Evolutionary conservation across 345 rosid genomes (phyloP).

Genomic region (Chamaenerion angustifolium): DNA sequence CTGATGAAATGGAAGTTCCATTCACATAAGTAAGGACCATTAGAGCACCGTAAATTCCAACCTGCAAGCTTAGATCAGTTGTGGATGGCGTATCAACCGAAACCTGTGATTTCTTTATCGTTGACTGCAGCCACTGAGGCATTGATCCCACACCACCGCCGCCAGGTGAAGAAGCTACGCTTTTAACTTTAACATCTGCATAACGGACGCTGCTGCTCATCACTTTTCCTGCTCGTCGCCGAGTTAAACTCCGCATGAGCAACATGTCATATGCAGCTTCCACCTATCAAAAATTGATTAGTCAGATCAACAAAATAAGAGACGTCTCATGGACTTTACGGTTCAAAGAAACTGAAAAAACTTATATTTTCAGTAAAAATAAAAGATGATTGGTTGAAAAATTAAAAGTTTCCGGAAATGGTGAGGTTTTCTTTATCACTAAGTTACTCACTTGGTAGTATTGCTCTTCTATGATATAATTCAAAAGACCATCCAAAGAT

Average conservation of each 20-base stretch:
- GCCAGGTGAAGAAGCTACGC: not conserved
- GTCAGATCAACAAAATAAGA: no score
- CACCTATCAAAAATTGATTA: slow-evolving; percentile 26
- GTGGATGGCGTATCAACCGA: slow-evolving; percentile 65
- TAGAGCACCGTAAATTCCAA: slow-evolving; percentile 84
- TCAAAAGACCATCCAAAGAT: no score
- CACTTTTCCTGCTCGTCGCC: slow-evolving; percentile 82
- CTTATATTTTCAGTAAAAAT: no score
- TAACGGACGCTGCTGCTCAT: slow-evolving; percentile 55
- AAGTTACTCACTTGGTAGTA: no score
- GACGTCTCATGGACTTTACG: no score
- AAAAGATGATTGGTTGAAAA: no score
- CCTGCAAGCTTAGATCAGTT: slow-evolving; percentile 58
- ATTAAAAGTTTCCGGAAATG: no score
- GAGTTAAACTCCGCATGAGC: slow-evolving; percentile 88
- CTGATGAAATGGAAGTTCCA: slow-evolving; percentile 42
- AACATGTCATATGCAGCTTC: slow-evolving; percentile 98
- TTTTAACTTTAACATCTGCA: slow-evolving; percentile 75
- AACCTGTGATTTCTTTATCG: slow-evolving; percentile 45
- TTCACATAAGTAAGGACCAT: slow-evolving; percentile 74
- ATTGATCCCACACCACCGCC: no score
- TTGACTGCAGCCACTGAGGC: slow-evolving; percentile 61
- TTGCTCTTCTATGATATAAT: no score
- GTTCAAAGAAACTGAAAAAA: no score
- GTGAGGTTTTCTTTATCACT: no score